A percentile compares a stretch with the other conserved stretches of the same genome.
phyloP scores from a whole-genome alignment of 2,329 filamentous ascomycete species.

The Lachnellula hyalina region DNA sequence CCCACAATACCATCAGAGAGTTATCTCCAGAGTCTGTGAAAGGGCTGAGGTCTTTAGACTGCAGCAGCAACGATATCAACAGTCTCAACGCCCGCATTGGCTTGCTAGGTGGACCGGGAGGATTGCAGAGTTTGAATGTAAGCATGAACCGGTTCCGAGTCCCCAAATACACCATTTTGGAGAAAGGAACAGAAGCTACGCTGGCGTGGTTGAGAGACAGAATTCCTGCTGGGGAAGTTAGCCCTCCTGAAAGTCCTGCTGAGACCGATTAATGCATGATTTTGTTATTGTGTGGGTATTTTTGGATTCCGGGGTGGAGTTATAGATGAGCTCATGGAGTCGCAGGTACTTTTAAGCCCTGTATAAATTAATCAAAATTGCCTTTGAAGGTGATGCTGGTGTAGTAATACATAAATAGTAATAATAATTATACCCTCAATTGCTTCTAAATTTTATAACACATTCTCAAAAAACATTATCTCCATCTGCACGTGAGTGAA shows the following conservation, averaged over 20 bases:
- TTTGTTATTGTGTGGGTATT: not conserved
- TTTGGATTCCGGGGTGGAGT: not conserved
- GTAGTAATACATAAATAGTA: slow-evolving; percentile 4
- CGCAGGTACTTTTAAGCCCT: not conserved
- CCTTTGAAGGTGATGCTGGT: slow-evolving; percentile 1
- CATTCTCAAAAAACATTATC: not conserved
- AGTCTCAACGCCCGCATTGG: slow-evolving; percentile 76
- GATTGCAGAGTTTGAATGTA: slow-evolving; percentile 66
- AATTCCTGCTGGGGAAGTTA: slow-evolving; percentile 50
- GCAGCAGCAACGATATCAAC: slow-evolving; percentile 81
- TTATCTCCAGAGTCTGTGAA: slow-evolving; percentile 68
- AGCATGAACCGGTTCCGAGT: slow-evolving; percentile 84
- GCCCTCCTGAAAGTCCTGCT: slow-evolving; percentile 4
- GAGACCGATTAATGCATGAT: slow-evolving; percentile 22
- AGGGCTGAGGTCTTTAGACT: slow-evolving; percentile 71
- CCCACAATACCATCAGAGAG: slow-evolving; percentile 73
- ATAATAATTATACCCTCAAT: not conserved
- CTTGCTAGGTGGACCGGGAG: slow-evolving; percentile 57
- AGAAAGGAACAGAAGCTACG: slow-evolving; percentile 81
- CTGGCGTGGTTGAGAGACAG: slow-evolving; percentile 75
- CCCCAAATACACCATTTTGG: slow-evolving; percentile 75
- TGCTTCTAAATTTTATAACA: not conserved
- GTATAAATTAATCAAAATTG: slow-evolving; percentile 1
- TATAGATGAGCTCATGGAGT: not conserved
- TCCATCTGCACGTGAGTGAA: not conserved